Percentiles rank a stretch among this genome's conserved stretches.
phyloP scores from a whole-genome alignment of 163 green algal genomes.

The Prototheca wickerhamii region DNA sequence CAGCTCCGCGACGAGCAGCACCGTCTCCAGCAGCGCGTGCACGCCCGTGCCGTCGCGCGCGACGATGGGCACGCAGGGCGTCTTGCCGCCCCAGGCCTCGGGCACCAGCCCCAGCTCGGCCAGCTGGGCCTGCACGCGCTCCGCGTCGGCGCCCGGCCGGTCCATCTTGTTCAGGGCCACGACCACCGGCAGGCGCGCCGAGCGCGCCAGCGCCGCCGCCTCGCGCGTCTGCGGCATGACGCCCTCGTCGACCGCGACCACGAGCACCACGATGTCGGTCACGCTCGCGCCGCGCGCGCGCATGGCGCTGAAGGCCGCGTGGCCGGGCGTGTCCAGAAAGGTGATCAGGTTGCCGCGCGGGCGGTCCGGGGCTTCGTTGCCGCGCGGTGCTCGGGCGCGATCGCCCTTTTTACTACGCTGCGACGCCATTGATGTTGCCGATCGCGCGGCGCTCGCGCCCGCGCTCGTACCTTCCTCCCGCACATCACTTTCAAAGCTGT shows the following conservation, averaged over 20 bases:
- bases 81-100: slow-evolving; percentile 94
- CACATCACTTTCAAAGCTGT: background rate
- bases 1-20: slow-evolving; percentile 83
- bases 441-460: no score
- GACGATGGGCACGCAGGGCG: slow-evolving; percentile 74
- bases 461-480: slow-evolving; percentile 15
- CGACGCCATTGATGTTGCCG: no score
- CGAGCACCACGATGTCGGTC: slow-evolving; percentile 97
- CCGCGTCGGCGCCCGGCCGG: slow-evolving; percentile 80
- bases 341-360: slow-evolving; percentile 47
- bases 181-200: slow-evolving; percentile 87
- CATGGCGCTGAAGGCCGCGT: slow-evolving; percentile 98
- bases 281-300: slow-evolving; percentile 82
- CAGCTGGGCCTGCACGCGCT: slow-evolving; percentile 78
- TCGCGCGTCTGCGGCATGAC: slow-evolving; percentile 93
- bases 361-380: no score
- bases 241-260: slow-evolving; percentile 95
- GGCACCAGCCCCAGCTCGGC: slow-evolving; percentile 71
- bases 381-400: no score
- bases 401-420: no score
- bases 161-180: slow-evolving; percentile 98
- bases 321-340: slow-evolving; percentile 97
- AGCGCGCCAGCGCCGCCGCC: slow-evolving; percentile 83
- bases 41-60: slow-evolving; percentile 84
- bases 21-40: slow-evolving; percentile 47